Conservation (phyloP, 2,329 filamentous ascomycete species). For the Ceratocystis cubensis region DNA sequence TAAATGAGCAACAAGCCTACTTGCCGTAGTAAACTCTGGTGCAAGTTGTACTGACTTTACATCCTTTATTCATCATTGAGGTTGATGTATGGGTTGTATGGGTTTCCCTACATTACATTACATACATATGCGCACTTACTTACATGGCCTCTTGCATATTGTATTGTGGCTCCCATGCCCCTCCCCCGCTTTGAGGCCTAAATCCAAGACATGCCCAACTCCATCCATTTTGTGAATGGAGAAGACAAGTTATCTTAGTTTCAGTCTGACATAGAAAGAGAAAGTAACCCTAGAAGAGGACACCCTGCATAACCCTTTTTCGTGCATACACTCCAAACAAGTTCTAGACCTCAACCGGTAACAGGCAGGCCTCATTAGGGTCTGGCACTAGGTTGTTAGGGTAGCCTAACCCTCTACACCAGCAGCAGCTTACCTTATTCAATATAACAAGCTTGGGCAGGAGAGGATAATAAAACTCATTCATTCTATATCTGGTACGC, state of each 20-base stretch:
- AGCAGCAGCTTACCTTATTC: neutral
- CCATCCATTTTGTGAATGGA: neutral
- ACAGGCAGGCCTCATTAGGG: neutral
- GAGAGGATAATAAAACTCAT: neutral
- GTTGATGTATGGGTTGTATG: no score
- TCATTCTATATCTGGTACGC: neutral
- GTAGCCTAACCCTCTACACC: neutral
- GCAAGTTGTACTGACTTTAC: neutral
- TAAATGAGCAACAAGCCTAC: neutral
- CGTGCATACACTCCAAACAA: no score
- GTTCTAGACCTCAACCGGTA: no score
- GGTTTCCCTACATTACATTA: no score
- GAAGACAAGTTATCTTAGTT: neutral
- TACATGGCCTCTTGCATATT: conserved; percentile 1
- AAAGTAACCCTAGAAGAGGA: no score
- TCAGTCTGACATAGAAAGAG: neutral
- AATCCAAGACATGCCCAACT: neutral
- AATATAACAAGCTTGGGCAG: neutral
- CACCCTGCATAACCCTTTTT: no score
- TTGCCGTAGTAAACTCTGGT: neutral
- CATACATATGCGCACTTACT: neutral
- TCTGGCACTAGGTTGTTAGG: neutral
- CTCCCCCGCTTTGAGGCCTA: conserved; percentile 8
- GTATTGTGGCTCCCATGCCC: neutral
- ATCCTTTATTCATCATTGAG: no score